Evolutionary conservation across 2,329 filamentous ascomycete genomes (phyloP).

Genomic region (Xylariaceae sp.): DNA sequence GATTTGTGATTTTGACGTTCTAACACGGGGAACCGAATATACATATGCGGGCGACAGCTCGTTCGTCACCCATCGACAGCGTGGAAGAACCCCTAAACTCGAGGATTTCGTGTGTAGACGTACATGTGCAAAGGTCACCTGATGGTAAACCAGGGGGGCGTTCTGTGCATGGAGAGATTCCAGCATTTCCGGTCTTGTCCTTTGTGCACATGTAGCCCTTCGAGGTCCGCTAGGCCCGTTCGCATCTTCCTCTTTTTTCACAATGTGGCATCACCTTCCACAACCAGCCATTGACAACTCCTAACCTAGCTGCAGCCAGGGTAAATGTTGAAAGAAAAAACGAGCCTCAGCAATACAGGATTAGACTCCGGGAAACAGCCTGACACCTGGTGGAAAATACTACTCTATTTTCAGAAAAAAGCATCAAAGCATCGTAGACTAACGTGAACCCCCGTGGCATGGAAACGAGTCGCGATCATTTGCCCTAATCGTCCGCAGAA

Average conservation of each 20-base stretch:
- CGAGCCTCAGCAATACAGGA: conserved; percentile 33
- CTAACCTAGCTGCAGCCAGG: conserved; percentile 24
- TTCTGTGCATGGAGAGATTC: conserved; percentile 20
- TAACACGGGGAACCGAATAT: conserved; percentile 6
- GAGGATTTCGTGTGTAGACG: conserved; percentile 10
- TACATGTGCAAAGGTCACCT: conserved; percentile 28
- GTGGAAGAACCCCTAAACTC: conserved; percentile 1
- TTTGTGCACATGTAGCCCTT: conserved; percentile 20
- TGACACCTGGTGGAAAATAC: conserved; percentile 30
- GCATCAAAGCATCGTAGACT: conserved; percentile 21
- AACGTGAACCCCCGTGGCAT: conserved; percentile 29
- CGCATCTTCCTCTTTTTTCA: conserved; percentile 20
- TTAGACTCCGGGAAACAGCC: conserved; percentile 31
- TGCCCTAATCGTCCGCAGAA: conserved; percentile 7
- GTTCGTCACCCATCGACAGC: conserved; percentile 1
- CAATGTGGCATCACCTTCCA: conserved; percentile 21
- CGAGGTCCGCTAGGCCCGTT: conserved; percentile 20
- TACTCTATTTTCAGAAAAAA: conserved; percentile 32
- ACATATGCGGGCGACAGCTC: neutral
- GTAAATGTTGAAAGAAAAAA: conserved; percentile 30
- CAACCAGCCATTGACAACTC: conserved; percentile 20
- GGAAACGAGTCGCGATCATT: conserved; percentile 25
- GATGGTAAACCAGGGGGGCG: conserved; percentile 21
- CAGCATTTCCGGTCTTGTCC: conserved; percentile 21
- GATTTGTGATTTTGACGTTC: neutral